Percentiles rank a stretch among this genome's conserved stretches.
Conservation (phyloP, 495 filamentous ascomycete genomes). For the Hyphodiscus hymeniophilus region DNA sequence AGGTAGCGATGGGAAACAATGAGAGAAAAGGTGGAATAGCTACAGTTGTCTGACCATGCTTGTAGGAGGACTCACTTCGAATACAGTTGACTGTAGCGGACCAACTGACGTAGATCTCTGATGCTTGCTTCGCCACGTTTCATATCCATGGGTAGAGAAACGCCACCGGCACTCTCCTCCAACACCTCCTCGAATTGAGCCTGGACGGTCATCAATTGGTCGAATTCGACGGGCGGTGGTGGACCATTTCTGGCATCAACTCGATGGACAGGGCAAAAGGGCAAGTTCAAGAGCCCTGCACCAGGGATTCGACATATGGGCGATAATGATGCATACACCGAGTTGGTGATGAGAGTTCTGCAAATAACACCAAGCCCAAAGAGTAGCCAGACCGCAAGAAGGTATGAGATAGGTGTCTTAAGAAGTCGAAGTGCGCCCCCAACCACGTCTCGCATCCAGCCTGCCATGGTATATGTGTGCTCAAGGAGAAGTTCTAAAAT, state of each 20-base stretch:
- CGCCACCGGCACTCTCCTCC: constrained; percentile 47
- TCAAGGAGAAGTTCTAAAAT: constrained; percentile 10
- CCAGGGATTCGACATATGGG: constrained; percentile 61
- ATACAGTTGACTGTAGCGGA: constrained; percentile 26
- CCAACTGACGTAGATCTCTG: constrained; percentile 61
- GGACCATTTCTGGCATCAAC: constrained; percentile 14
- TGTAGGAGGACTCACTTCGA: constrained; percentile 25
- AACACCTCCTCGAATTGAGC: constrained; percentile 57
- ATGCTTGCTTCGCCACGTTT: constrained; percentile 64
- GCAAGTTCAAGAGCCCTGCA: constrained; percentile 43
- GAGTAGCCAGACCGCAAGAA: constrained; percentile 43
- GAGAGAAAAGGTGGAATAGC: too few species aligned
- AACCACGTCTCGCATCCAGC: constrained; percentile 41
- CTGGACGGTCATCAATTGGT: constrained; percentile 58
- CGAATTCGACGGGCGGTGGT: constrained; percentile 46
- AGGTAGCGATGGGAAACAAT: too few species aligned
- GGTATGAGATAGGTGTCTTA: constrained; percentile 46
- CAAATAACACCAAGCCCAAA: constrained; percentile 39
- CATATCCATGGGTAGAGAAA: constrained; percentile 57
- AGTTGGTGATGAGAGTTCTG: constrained; percentile 41
- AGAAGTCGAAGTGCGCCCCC: constrained; percentile 39
- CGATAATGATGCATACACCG: constrained; percentile 42
- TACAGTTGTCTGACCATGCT: too few species aligned
- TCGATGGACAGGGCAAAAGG: constrained; percentile 43
- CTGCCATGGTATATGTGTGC: constrained; percentile 22